Evolutionary conservation across 2,329 filamentous ascomycete genomes (phyloP).

Genomic region (Claviceps fusiformis): DNA sequence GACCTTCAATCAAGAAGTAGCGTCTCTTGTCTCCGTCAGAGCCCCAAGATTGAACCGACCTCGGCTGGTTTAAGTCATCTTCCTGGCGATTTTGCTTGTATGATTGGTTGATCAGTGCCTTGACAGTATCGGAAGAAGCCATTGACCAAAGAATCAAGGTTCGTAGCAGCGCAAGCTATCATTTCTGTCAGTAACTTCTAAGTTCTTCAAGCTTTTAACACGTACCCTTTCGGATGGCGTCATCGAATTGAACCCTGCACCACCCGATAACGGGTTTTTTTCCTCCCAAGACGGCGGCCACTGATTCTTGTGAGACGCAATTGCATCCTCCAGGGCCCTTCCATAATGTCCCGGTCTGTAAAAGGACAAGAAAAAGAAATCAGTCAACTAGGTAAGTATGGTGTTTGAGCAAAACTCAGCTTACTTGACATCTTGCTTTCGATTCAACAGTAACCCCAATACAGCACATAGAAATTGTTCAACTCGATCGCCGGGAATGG

Average conservation of each 20-base stretch:
- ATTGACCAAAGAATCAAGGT: constrained; percentile 81
- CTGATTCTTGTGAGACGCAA: constrained; percentile 71
- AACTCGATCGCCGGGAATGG: constrained; percentile 66
- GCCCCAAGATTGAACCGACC: constrained; percentile 85
- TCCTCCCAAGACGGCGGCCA: constrained; percentile 78
- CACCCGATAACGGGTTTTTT: constrained; percentile 70
- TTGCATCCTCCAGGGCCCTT: constrained; percentile 84
- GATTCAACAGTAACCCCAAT: constrained; percentile 76
- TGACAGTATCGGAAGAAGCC: constrained; percentile 73
- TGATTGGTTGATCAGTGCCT: constrained; percentile 66
- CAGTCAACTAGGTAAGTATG: too few relatives aligned
- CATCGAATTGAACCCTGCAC: constrained; percentile 72
- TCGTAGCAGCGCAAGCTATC: constrained; percentile 67
- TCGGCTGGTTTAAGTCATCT: constrained; percentile 65
- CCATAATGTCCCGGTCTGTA: constrained; percentile 78
- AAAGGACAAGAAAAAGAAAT: not conserved
- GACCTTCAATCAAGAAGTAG: constrained; percentile 87
- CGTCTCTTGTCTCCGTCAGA: constrained; percentile 78
- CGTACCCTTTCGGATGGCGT: constrained; percentile 65
- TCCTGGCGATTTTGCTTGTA: constrained; percentile 83
- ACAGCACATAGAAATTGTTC: constrained; percentile 85
- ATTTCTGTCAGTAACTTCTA: constrained; percentile 4
- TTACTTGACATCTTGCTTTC: constrained; percentile 98
- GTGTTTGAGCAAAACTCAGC: constrained; percentile 19
- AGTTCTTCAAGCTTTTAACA: constrained; percentile 1